These are phyloP conservation scores for Trichodelitschia bisporula DNA, from an alignment of 495 filamentous ascomycete genomes.

Conservation along the genomic window DNA sequence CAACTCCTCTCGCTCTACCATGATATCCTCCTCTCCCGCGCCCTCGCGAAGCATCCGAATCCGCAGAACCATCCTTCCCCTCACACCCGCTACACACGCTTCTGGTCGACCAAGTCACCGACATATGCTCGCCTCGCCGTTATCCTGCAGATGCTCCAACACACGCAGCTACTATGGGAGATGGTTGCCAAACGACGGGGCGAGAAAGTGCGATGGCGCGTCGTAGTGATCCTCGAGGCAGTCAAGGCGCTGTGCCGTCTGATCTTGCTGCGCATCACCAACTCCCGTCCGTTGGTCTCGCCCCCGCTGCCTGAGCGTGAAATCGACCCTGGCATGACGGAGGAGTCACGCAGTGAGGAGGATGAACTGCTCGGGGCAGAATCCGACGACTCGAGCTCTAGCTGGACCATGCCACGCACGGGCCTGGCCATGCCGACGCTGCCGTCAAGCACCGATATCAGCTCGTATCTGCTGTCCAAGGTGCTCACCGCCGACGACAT, in stretches of 20 bases:
- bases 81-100: constrained; percentile 74
- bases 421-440: constrained; percentile 59
- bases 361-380: constrained; percentile 13
- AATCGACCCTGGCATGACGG: constrained; percentile 33
- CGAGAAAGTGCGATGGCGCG: constrained; percentile 66
- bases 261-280: constrained; percentile 60
- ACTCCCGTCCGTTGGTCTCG: constrained; percentile 57
- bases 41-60: constrained; percentile 22
- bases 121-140: constrained; percentile 57
- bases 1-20: constrained; percentile 87
- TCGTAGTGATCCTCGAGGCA: constrained; percentile 66
- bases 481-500: constrained; percentile 91
- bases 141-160: constrained; percentile 67
- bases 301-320: constrained; percentile 77
- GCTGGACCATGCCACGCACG: constrained; percentile 91
- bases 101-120: constrained; percentile 53
- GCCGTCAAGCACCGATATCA: constrained; percentile 54
- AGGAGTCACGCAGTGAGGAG: constrained; percentile 26
- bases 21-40: constrained; percentile 60
- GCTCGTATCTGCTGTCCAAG: constrained; percentile 66
- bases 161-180: constrained; percentile 74
- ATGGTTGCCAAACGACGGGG: constrained; percentile 66
- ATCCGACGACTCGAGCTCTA: constrained; percentile 17
- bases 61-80: constrained; percentile 31
- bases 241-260: constrained; percentile 74